Evolutionary conservation across 2,329 filamentous ascomycete species (phyloP), one percentile per base, ranked within the genome.

Genomic region (Metarhizium anisopliae): DNA sequence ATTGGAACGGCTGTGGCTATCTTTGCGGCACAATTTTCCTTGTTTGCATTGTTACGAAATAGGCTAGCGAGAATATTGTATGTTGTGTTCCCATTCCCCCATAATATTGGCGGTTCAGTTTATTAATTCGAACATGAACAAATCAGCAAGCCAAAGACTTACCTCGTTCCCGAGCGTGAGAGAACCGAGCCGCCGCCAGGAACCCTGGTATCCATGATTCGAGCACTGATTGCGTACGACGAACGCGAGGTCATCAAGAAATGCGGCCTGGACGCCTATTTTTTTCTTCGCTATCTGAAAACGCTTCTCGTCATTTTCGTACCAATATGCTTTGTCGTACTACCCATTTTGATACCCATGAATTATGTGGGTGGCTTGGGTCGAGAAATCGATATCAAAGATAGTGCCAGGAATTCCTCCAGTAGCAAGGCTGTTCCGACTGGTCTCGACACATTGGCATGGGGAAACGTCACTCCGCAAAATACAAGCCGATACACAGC

Each of bases 211-310:
- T 74, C 74, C 14, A 70, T 85, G 57, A 60, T 83, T 62, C 67
- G 80, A 70, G 68, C 75, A 75, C 60, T 95, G 78, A 77, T 89
- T 74, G 70, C 85, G 74, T 74, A 89, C 74, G 70, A 83, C 76
- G 81, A 89, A 59, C 79, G 89, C 13, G 90, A 95, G 63, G 84
- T 99, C 62, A 95, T 99, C 64, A 87, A 93, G 54, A 95, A 96
- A 71, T 96, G 93, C 63, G 94, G 94, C 18, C 81, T 99, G 10
- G 94, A 99, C 68, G 91, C 93, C 65, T 99, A 96, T 73, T 96
- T 97, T 76, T 99, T 99, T 70, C 79, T 99, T 1, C 88, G 95
- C 59, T 99, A 96, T 66, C 81, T 84, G 14, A 81, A 81, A 61
- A 81, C 66, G 70, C 82, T 97, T 5, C 80, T 97, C 47, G 85